Evolutionary conservation across 1,284 basidiomycete species (phyloP), one percentile per base, ranked within the genome.

Genomic region (Puccinia hordei): DNA sequence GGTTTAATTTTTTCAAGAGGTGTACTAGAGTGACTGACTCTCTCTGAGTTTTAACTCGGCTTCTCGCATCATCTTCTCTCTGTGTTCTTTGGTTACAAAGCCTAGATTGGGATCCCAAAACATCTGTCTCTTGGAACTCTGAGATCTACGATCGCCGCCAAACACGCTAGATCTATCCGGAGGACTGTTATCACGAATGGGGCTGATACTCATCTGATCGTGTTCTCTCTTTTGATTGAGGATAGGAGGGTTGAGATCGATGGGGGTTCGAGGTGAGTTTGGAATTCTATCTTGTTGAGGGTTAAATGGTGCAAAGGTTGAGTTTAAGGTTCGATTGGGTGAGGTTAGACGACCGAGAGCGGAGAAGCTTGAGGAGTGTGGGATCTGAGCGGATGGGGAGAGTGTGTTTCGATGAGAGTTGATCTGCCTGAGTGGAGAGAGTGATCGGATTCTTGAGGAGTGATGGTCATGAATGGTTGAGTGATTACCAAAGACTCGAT

Each of bases 81-180:
- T 73, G 61, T 81, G 55, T 73, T 83, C 83, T 22, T 81, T 66
- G 44, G 81, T 83, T 17, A 83, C 73, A 59, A 83, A 73, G 1
- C 83, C 83, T 71, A 72, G 53, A 9, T 72, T 76, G 15, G 83
- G 82, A 65, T 83, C 83, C 82, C 82, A 83, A 30, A 82, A 82
- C 61, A 83, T 81, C 72, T 83, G 83, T 75, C 78, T 82, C 68
- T 83, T 83, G 69, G 81, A 68, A 53, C 81, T 81, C 19, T 81
- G 38, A 38, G 44, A 10, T 30, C 15, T 27, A 15, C 41, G 41
- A 57, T 44, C 59, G 22, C 22, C 30, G 17, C 27, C n/a, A 27
- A 61, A 61, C 4, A 75, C 2, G 27, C 27, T 30, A 12, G 24
- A 13, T 24, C 9, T 53, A 8, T 77, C 22, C 12, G 46, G 30